Evolutionary conservation across 2,329 filamentous ascomycete species (phyloP).

Genomic region (Talaromyces pinophilus): DNA sequence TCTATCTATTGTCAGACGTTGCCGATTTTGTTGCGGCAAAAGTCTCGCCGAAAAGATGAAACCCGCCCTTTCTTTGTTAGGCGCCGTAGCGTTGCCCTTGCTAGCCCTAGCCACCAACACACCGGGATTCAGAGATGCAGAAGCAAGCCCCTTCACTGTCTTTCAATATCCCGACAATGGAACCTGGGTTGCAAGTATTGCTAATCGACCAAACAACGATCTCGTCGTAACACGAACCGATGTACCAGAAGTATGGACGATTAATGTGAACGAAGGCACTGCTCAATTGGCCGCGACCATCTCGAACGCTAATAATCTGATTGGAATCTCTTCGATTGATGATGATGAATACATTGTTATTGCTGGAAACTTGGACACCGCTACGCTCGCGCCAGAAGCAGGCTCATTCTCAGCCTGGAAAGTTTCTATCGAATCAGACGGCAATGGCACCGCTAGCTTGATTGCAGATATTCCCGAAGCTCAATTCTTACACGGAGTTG

Average conservation of each 20-base stretch:
- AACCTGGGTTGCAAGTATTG: conserved; percentile 40
- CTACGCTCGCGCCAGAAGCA: conserved; percentile 14
- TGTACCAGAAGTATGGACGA: conserved; percentile 26
- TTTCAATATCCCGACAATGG: conserved; percentile 31
- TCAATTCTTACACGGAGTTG: conserved; percentile 25
- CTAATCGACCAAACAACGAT: conserved; percentile 35
- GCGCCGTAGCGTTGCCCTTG: conserved; percentile 11
- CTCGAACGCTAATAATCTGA: conserved; percentile 19
- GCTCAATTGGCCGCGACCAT: conserved; percentile 24
- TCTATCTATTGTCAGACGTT: not conserved
- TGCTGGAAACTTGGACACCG: conserved; percentile 20
- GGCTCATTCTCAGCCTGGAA: conserved; percentile 26
- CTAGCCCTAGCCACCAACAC: conserved; percentile 20
- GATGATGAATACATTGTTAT: conserved; percentile 26
- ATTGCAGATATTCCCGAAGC: conserved; percentile 25
- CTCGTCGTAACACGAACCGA: conserved; percentile 33
- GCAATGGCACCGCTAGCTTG: conserved; percentile 2
- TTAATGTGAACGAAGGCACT: conserved; percentile 20
- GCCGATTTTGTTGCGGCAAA: not conserved
- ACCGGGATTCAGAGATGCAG: conserved; percentile 11
- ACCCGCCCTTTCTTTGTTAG: not conserved
- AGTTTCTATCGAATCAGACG: conserved; percentile 21
- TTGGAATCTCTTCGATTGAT: conserved; percentile 25
- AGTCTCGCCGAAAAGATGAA: conserved; percentile 6
- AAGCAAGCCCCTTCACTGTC: conserved; percentile 19